These are phyloP conservation scores for Globisporangium takayamanum DNA, from an alignment of 352 stramenopile genomes.

Conservation along the genomic window DNA sequence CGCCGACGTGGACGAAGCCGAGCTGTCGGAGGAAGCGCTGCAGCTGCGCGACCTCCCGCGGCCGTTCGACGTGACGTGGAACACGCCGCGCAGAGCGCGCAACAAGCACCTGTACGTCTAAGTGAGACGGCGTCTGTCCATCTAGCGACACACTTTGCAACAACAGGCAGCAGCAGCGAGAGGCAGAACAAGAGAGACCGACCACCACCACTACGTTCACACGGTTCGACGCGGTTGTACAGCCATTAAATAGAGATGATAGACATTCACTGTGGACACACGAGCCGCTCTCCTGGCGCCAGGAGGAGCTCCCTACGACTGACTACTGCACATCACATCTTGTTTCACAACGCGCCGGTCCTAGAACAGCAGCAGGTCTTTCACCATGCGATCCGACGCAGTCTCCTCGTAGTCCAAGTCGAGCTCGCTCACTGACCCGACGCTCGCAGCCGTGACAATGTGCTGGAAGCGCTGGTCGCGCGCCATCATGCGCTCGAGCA, in stretches of 20 bases:
- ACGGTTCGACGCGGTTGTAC: neutral
- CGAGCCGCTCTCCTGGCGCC: too few relatives aligned
- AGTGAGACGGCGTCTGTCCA: conserved; percentile 2
- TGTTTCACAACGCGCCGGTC: conserved; percentile 1
- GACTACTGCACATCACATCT: too few relatives aligned
- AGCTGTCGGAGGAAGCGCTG: conserved; percentile 28
- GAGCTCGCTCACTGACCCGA: conserved; percentile 20
- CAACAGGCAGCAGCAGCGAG: too few relatives aligned
- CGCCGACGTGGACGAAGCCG: conserved; percentile 28
- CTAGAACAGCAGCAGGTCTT: conserved; percentile 80
- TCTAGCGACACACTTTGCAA: too few relatives aligned
- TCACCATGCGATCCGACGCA: conserved; percentile 79
- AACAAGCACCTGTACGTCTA: conserved; percentile 84
- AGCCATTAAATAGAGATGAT: conserved; percentile 16
- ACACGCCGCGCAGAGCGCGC: conserved; percentile 35
- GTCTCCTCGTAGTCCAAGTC: conserved; percentile 46
- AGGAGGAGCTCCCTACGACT: too few relatives aligned
- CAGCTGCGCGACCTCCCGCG: conserved; percentile 35
- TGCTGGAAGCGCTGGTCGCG: conserved; percentile 68
- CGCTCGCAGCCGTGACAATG: conserved; percentile 24
- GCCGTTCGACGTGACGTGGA: conserved; percentile 78
- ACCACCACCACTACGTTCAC: conserved; percentile 4
- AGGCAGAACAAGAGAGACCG: neutral
- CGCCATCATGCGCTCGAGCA: conserved; percentile 82
- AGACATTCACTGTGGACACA: too few relatives aligned